Evolutionary conservation across 2,329 filamentous ascomycete genomes (phyloP), one percentile per base, ranked within the genome.

Genomic region (Botrytis squamosa): DNA sequence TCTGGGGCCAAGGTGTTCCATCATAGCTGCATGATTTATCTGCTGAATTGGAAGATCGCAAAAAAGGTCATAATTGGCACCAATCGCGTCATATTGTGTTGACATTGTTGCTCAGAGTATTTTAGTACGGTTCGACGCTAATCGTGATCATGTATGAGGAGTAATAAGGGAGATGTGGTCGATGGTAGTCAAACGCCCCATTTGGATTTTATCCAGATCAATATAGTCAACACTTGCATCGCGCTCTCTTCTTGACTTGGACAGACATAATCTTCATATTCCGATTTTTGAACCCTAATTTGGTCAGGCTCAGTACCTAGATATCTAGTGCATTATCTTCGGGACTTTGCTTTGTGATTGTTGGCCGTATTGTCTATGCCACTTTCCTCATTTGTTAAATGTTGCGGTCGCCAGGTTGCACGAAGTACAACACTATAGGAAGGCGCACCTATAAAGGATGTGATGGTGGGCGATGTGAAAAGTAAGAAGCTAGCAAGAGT

Each of bases 11-110:
- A 70, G 22, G 6, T 29, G 67, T 60, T 33, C 25, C 9, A 29
- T 60, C 67, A 70, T 70, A 25, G 38, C 67, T 60, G n/a, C 18
- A 16, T 70, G 46, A 25, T 29, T 16, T 25, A 70, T 60, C n/a
- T 70, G 49, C 20, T 40, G 46, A 42, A 33, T 60, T 25, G 67
- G 52, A 25, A 60, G 18, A 55, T 14, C 9, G 9, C 20, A 60
- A 14, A 70, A 12, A 42, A 36, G 12, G 38, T 70, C 55, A 55
- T 70, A 70, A 5, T 70, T 22, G 52, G 36, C 12, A 55, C 67
- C 52, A n/a, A 70, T 70, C 3, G n/a, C 22, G 20, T 70, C 67
- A 36, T 70, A 70, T 46, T 70, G 67, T 29, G 67, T 57, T n/a
- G 67, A 44, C 67, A 70, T 70, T 42, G 9, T 20, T 9, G 18